Percentiles rank a stretch among this genome's conserved stretches.
These are phyloP conservation scores for Salix brachista DNA, from an alignment of 345 rosid species.

Conservation along the genomic window DNA sequence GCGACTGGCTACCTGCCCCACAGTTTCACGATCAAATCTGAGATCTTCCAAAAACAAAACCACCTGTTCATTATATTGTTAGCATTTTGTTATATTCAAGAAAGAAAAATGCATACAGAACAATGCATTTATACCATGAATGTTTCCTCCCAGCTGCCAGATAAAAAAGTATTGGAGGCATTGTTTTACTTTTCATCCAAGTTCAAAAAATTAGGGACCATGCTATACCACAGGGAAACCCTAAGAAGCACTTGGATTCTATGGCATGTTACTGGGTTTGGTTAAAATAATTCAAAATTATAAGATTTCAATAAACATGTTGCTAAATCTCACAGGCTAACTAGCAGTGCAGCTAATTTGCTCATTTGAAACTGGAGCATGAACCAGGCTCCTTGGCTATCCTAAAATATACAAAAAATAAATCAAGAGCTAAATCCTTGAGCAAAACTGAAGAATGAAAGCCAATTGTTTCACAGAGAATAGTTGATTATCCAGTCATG, in stretches of 20 bases:
- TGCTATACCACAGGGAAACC: neutral
- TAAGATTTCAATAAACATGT: too few relatives aligned
- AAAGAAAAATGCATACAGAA: neutral
- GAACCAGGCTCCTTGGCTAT: neutral
- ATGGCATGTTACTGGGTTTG: neutral
- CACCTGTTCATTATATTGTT: slow-evolving; percentile 42
- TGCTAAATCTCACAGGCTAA: too few relatives aligned
- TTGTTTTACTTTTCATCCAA: neutral
- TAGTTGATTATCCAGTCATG: neutral
- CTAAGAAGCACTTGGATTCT: neutral
- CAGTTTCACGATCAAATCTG: slow-evolving; percentile 54
- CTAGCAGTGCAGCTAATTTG: too few relatives aligned
- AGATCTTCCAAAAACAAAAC: slow-evolving; percentile 58
- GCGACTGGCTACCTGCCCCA: slow-evolving; percentile 58
- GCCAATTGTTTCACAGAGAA: neutral
- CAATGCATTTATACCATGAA: neutral
- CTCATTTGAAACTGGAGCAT: too few relatives aligned
- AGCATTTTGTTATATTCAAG: neutral
- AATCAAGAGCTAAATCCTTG: neutral
- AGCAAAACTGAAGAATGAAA: neutral
- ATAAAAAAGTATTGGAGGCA: neutral
- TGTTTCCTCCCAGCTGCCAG: neutral
- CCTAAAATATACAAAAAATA: neutral
- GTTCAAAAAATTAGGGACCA: neutral
- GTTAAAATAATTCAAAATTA: neutral